Evolutionary conservation across 202 grass and related monocot species (phyloP).

Genomic region (Setaria italica): DNA sequence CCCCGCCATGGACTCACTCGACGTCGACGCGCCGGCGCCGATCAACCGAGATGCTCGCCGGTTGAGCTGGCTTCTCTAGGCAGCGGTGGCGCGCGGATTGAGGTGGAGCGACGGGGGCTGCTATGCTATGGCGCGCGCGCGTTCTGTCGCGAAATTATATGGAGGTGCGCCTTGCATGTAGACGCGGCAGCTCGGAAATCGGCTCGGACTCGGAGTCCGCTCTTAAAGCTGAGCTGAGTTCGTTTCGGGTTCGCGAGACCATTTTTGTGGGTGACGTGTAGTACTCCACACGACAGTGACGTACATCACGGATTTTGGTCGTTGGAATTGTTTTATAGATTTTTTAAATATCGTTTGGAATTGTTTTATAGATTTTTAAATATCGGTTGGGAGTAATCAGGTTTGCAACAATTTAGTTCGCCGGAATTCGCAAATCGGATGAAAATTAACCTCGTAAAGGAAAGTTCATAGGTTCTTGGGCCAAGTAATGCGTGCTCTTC

Average conservation of each 20-base stretch:
- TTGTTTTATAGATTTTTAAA: no score
- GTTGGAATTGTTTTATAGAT: no score
- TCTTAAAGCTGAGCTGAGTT: background rate
- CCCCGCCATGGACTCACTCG: background rate
- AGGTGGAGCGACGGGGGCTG: background rate
- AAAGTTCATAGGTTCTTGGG: no score
- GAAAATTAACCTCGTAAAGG: no score
- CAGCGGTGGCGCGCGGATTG: background rate
- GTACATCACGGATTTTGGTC: no score
- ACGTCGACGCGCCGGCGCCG: no score
- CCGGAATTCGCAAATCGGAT: no score
- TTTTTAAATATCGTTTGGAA: no score
- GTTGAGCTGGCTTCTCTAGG: background rate
- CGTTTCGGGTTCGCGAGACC: background rate
- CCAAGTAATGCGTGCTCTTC: no score
- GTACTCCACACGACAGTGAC: no score
- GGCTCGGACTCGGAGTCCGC: background rate
- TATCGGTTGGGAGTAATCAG: no score
- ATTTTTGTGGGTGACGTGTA: background rate
- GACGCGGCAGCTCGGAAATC: background rate
- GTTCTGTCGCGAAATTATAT: background rate
- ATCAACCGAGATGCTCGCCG: background rate
- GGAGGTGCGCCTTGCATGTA: background rate
- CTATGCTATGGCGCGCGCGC: background rate
- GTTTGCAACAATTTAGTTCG: no score